Base-by-base conservation (phyloP, 345 rosid genomes). In the Balakata baccata region DNA sequence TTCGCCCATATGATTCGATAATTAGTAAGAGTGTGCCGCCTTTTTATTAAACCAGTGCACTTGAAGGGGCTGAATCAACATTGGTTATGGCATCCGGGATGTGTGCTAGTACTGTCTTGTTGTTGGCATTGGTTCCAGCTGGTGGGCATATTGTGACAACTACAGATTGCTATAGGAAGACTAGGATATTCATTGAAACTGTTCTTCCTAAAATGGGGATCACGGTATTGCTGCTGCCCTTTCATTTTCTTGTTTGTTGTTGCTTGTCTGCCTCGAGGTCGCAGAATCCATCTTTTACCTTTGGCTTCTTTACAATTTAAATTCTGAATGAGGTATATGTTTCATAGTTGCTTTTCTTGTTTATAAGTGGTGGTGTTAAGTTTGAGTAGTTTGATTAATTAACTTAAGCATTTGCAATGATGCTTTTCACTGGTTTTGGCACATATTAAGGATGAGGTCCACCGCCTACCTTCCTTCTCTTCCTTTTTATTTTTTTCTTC, bases 91-190 rank as follows among this genome's bases (percentile, higher is more conserved):
- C 99, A 18, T 95, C 99, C 75, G 98, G 99, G 74, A 95, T 92
- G 99, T 92, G 94, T 79, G 99, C 98, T 59, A 95, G 97, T 81
- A 89, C 91, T 16, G 91, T 92, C 69, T 47, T 92, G 98, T 74
- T 95, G 58, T 68, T 91, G 91, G 97, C 99, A 47, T 85, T 95
- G 87, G 98, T 95, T 83, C 98, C 98, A 62, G 96, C 93, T 77
- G 96, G 97, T 83, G 97, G 99, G 45, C 99, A 95, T 76, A 69
- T 95, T 73, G 92, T 95, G 51, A 92, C 99, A 13, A 92, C 99
- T 50, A 95, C 96, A 0, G 99, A 95, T 81, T 95, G 99, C 72
- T 95, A 95, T 73, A 77, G 98, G 83, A 92, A 91, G 85, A 95
- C 98, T 51, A 86, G 99, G 84, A 91, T 92, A 68, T 95, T 95